phyloP scores from a whole-genome alignment of 352 stramenopile species.

The Globisporangium canariense region DNA sequence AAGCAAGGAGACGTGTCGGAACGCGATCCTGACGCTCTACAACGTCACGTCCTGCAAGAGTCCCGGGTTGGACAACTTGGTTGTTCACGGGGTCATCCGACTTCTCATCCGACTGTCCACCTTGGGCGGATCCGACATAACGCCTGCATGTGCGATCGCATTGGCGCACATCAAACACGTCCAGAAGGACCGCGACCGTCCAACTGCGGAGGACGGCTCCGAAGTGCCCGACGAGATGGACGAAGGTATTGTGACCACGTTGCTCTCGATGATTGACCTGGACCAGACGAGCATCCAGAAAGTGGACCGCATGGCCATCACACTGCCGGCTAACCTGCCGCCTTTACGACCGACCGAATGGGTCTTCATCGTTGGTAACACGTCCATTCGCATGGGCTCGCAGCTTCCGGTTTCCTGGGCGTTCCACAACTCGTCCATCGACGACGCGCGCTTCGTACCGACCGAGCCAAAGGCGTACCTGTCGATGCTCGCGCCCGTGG shows the following conservation, averaged over 20 bases:
- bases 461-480: conserved; percentile 61
- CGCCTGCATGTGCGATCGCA: conserved; percentile 60
- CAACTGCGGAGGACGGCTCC: conserved; percentile 17
- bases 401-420: conserved; percentile 64
- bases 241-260: conserved; percentile 58
- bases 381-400: conserved; percentile 34
- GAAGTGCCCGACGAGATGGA: conserved; percentile 61
- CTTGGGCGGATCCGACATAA: conserved; percentile 48
- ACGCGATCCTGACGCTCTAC: conserved; percentile 71
- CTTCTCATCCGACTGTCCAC: conserved; percentile 65
- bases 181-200: conserved; percentile 43
- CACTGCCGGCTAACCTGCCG: conserved; percentile 42
- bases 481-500: conserved; percentile 31
- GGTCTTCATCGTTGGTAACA: conserved; percentile 45
- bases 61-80: conserved; percentile 42
- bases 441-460: conserved; percentile 68
- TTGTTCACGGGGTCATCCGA: conserved; percentile 46
- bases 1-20: conserved; percentile 44
- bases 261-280: conserved; percentile 79
- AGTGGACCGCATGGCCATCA: conserved; percentile 56
- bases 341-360: conserved; percentile 47
- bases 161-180: conserved; percentile 79
- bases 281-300: conserved; percentile 63
- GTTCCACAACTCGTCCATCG: conserved; percentile 64
- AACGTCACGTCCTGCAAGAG: conserved; percentile 62